Conservation (phyloP, 768 basidiomycete genomes). For the Termitomyces sp. region DNA sequence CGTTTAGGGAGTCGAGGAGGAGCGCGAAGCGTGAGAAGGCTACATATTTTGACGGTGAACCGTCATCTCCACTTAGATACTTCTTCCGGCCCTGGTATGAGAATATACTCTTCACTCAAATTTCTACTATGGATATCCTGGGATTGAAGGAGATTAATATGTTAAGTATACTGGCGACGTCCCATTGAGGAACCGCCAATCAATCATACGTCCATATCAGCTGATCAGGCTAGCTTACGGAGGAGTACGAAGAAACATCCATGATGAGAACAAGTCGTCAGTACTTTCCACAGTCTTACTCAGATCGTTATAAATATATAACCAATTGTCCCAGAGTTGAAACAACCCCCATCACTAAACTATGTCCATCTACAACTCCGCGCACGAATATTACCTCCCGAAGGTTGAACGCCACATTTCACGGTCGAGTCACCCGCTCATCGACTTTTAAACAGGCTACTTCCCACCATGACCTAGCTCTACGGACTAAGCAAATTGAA, state of each 20-base stretch:
- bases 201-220: not conserved
- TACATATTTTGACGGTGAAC: not conserved
- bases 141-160: not conserved
- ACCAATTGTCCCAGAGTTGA: not conserved
- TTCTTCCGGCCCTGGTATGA: not conserved
- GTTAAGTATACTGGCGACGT: not conserved
- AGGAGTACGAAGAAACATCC: not conserved
- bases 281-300: not conserved
- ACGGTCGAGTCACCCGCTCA: not conserved
- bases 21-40: not conserved
- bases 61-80: not conserved
- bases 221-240: not conserved
- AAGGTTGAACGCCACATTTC: slow-evolving; percentile 2
- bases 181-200: not conserved
- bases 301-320: not conserved
- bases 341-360: not conserved
- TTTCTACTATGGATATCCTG: not conserved
- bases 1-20: too few species aligned
- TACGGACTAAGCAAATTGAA: slow-evolving; percentile 18
- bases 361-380: slow-evolving; percentile 9
- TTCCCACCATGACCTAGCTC: slow-evolving; percentile 18
- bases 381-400: slow-evolving; percentile 12
- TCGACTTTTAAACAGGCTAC: slow-evolving; percentile 8
- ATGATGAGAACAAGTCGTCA: not conserved
- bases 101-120: not conserved